Percentiles rank a stretch among this genome's conserved stretches.
Evolutionary conservation across 2,329 filamentous ascomycete species (phyloP).

Genomic region (Boeremia exigua): DNA sequence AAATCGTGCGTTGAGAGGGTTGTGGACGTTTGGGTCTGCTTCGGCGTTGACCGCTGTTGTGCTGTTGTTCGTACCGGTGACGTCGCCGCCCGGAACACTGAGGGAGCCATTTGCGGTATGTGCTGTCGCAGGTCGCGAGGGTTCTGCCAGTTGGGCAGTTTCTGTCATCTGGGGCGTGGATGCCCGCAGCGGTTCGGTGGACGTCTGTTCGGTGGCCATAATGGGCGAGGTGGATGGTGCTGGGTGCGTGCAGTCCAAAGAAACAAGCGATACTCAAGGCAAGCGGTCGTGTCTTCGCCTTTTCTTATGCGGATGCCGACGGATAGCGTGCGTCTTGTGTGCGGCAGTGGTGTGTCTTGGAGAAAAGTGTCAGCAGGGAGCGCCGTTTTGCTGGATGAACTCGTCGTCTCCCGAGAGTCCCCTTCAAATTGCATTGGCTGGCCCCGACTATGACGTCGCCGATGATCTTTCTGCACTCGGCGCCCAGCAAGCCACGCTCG

Average conservation of each 20-base stretch:
- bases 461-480: conserved; percentile 6
- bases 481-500: conserved; percentile 14
- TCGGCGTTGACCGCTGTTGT: conserved; percentile 24
- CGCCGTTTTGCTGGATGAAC: conserved; percentile 11
- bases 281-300: conserved; percentile 14
- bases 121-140: conserved; percentile 12
- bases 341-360: conserved; percentile 24
- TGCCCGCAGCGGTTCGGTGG: conserved; percentile 40
- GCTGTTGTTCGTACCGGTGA: conserved; percentile 21
- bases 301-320: conserved; percentile 34
- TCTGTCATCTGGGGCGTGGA: conserved; percentile 16
- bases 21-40: conserved; percentile 27
- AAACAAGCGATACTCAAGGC: conserved; percentile 18
- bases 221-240: conserved; percentile 1
- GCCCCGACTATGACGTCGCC: conserved; percentile 3
- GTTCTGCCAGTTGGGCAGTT: conserved; percentile 8
- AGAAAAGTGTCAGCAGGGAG: conserved; percentile 20
- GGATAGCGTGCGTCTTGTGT: conserved; percentile 18
- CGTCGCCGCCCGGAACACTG: conserved; percentile 29
- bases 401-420: conserved; percentile 1
- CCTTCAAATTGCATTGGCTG: conserved; percentile 4
- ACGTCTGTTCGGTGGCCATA: conserved; percentile 39
- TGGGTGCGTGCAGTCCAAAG: conserved; percentile 5
- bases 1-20: conserved; percentile 37
- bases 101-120: conserved; percentile 22